Percentiles rank a stretch among this genome's conserved stretches.
Evolutionary conservation across 441 rosid species (phyloP).

Genomic region (Populus hybrid): DNA sequence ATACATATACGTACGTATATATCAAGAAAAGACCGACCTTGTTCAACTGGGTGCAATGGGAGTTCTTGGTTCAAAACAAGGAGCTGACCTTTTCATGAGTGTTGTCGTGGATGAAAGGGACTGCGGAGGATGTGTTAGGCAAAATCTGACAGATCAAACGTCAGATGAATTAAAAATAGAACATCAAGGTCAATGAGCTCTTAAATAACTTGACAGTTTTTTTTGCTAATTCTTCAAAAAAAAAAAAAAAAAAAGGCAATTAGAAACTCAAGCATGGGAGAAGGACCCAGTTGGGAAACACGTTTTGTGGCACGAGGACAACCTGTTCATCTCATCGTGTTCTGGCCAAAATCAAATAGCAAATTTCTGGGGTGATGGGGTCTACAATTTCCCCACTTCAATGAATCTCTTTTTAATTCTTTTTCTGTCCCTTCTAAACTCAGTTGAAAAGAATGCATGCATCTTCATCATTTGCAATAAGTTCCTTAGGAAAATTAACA

Average conservation of each 20-base stretch:
- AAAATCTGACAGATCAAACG: neutral
- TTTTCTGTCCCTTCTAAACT: neutral
- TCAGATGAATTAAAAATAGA: neutral
- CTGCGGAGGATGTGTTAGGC: neutral
- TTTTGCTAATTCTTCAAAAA: neutral
- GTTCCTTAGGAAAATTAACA: neutral
- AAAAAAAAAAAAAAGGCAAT: neutral
- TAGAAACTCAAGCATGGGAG: neutral
- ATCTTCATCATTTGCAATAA: neutral
- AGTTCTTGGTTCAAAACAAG: neutral
- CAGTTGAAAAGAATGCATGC: neutral
- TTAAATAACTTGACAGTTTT: neutral
- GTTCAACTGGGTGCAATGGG: neutral
- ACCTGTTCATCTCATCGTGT: neutral
- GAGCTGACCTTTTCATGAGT: neutral
- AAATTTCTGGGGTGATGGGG: neutral
- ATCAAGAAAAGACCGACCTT: neutral
- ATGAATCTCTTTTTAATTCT: neutral
- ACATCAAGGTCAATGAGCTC: neutral
- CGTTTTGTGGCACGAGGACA: neutral
- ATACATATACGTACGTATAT: neutral
- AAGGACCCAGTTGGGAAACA: neutral
- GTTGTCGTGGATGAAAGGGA: neutral
- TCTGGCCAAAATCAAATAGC: neutral
- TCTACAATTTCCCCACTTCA: neutral